Base-by-base conservation (phyloP, 306 rosid genomes). In the Castanopsis chinensis region DNA sequence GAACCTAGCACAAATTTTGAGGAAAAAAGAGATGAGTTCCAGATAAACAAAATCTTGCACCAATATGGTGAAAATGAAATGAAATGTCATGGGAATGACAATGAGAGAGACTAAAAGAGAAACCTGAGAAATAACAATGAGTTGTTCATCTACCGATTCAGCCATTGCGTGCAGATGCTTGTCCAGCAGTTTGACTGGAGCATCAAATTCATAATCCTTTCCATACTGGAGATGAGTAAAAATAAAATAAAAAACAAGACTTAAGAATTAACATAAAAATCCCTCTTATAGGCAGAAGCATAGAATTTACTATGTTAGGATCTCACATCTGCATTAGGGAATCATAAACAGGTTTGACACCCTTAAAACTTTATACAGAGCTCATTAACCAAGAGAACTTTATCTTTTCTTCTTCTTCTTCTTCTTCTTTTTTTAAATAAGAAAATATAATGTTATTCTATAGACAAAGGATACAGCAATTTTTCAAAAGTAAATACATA, bases 161-260 rank as follows among this genome's bases (percentile, higher is more conserved):
- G 92, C 93, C 89, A 96, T 79, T 61, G 96, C 85, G 86, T 96
- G 96, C 83, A 93, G 78, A 83, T 91, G 84, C 79, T 91, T 96
- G 86, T 96, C 97, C 92, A 96, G 81, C 70, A 96, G 92, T 87
- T 96, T 96, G 53, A 96, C 96, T 3, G 99, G 99, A 74, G 99
- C 96, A 84, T 96, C 97, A 64, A 80, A 93, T 78, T 90, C 97
- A 51, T 96, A 96, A 56, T 93, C 98, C 79, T 96, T 93, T 84
- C 98, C 98, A 35, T 96, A 93, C 99, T 96, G 89, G 53, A 82
- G 72, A 79, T 58, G 41, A 72, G 69, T 35, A 64, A 78, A 69
- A 75, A 37, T 6, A 37, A 37, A 37, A 37, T 7, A 37, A 57
- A 41, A 69, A 19, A n/a, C 79, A 25, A 27, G 63, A 41, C 14